Conservation (phyloP, 805 yeast species). For the Candida coleopterorum region DNA sequence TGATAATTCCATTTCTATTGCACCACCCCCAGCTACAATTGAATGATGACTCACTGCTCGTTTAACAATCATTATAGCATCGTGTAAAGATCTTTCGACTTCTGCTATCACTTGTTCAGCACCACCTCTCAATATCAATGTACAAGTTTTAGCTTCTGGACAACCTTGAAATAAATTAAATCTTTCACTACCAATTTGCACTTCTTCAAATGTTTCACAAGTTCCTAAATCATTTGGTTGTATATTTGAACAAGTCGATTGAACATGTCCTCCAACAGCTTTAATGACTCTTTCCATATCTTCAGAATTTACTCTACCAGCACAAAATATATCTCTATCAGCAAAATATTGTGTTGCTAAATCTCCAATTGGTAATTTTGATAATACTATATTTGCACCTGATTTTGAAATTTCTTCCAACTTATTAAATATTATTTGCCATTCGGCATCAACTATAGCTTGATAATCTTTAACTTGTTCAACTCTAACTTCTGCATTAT, state of each 20-base stretch:
- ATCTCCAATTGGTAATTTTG: constrained; percentile 96
- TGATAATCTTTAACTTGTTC: constrained; percentile 93
- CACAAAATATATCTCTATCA: constrained; percentile 93
- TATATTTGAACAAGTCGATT: constrained; percentile 69
- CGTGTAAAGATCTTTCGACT: constrained; percentile 95
- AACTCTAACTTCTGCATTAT: constrained; percentile 96
- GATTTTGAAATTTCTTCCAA: constrained; percentile 74
- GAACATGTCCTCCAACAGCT: constrained; percentile 92
- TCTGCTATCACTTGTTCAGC: constrained; percentile 98
- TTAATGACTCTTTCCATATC: constrained; percentile 89
- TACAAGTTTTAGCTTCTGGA: constrained; percentile 88
- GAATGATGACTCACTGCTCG: constrained; percentile 83
- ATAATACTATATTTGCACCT: constrained; percentile 90
- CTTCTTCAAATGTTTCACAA: constrained; percentile 83
- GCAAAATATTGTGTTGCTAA: constrained; percentile 98
- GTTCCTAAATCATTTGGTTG: constrained; percentile 72
- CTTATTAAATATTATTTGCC: constrained; percentile 88
- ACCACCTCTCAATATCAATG: constrained; percentile 91
- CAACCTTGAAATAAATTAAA: constrained; percentile 91
- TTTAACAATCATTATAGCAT: constrained; percentile 97
- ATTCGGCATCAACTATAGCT: constrained; percentile 97
- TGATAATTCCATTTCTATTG: constrained; percentile 95
- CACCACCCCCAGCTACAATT: constrained; percentile 99
- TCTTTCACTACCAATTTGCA: constrained; percentile 94
- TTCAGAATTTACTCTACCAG: constrained; percentile 86